A percentile compares a stretch with the other conserved stretches of the same genome.
Conservation (phyloP, 2,329 filamentous ascomycete species). For the Lecanicillium sp. region DNA sequence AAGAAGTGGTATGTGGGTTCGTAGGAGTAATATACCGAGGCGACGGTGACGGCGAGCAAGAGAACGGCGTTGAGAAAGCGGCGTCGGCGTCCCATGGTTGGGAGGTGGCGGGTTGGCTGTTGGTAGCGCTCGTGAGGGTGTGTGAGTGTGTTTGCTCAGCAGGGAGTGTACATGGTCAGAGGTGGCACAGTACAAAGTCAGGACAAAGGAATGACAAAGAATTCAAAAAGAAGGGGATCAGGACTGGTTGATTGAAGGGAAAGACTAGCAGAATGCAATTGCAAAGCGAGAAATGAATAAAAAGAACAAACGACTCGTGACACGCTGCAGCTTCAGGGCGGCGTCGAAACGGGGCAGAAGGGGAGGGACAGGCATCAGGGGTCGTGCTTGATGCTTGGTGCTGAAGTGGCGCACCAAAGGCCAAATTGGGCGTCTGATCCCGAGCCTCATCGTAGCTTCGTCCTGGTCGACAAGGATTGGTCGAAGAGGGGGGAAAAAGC, state of each 20-base stretch:
- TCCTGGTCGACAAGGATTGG: not conserved
- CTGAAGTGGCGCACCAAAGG: too few species aligned
- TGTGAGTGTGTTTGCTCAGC: not conserved
- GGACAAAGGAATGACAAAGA: not conserved
- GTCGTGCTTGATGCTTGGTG: too few species aligned
- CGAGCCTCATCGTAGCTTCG: slow-evolving; percentile 10
- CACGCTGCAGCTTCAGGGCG: too few species aligned
- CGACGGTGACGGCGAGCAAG: not conserved
- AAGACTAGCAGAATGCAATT: too few species aligned
- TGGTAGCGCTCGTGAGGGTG: not conserved
- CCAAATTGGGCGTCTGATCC: slow-evolving; percentile 3
- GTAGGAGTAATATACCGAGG: slow-evolving; percentile 1
- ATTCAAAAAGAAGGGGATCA: not conserved
- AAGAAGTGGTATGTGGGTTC: not conserved
- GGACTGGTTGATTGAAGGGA: not conserved
- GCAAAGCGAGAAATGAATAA: too few species aligned
- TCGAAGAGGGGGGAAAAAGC: not conserved
- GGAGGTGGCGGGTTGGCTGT: not conserved
- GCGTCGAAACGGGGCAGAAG: too few species aligned
- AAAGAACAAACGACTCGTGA: not conserved
- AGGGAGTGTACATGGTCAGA: not conserved
- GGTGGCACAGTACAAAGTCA: not conserved
- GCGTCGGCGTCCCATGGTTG: slow-evolving; percentile 6
- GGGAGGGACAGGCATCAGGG: too few species aligned
- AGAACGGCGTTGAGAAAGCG: slow-evolving; percentile 1